A percentile compares a stretch with the other conserved stretches of the same genome.
phyloP scores from a whole-genome alignment of 768 basidiomycete genomes.

The Boletus reticulatus region DNA sequence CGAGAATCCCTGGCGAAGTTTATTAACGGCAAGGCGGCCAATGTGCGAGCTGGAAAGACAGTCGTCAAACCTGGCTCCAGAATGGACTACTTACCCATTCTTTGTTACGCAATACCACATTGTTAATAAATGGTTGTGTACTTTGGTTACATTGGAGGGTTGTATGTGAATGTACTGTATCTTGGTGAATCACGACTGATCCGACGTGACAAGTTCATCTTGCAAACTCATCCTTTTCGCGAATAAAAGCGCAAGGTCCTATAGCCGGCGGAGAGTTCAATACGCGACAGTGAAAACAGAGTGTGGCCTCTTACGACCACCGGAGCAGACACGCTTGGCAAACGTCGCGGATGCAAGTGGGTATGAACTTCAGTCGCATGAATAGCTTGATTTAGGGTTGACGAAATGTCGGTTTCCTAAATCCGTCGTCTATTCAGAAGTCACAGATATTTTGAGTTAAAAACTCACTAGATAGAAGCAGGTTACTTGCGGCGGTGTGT shows the following conservation, averaged over 20 bases:
- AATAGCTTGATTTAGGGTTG: conserved; percentile 1
- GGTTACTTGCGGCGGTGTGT: neutral
- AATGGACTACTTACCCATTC: too few relatives aligned
- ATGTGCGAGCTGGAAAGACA: too few relatives aligned
- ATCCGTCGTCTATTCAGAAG: neutral
- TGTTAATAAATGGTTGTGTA: neutral
- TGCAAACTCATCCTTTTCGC: neutral
- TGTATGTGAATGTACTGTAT: neutral
- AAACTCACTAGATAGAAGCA: neutral
- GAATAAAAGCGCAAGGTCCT: conserved; percentile 25
- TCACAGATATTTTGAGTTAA: neutral
- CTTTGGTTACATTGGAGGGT: neutral
- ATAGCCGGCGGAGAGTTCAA: neutral
- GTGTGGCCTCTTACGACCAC: conserved; percentile 15
- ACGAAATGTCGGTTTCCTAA: conserved; percentile 4
- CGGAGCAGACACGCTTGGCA: conserved; percentile 16
- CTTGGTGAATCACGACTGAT: too few relatives aligned
- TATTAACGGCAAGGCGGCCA: too few relatives aligned
- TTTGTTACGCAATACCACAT: too few relatives aligned
- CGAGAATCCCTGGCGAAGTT: too few relatives aligned
- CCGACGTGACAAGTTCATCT: neutral
- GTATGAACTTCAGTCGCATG: neutral
- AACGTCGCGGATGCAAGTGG: conserved; percentile 4
- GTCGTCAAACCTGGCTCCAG: too few relatives aligned
- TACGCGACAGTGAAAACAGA: neutral